These are phyloP conservation scores for Neurospora sp. DNA, from an alignment of 495 filamentous ascomycete species.

Conservation along the genomic window DNA sequence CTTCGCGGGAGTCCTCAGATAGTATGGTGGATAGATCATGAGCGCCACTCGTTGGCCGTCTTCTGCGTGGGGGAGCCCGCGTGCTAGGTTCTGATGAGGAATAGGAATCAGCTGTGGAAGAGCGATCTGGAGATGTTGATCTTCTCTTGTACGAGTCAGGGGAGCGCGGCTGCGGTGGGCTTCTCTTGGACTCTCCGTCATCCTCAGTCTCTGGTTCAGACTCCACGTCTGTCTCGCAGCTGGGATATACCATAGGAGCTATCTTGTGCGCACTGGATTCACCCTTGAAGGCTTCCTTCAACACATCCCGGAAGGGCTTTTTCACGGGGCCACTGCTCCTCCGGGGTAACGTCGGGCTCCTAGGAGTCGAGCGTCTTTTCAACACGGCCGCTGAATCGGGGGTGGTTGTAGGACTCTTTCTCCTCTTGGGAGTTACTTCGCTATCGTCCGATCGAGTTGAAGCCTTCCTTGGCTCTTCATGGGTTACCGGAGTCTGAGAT, in stretches of 20 bases:
- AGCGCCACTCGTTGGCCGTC: conserved; percentile 51
- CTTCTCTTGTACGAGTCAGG: conserved; percentile 15
- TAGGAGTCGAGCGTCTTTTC: conserved; percentile 39
- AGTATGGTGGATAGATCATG: conserved; percentile 66
- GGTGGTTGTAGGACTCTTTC: conserved; percentile 17
- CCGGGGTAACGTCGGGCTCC: conserved; percentile 29
- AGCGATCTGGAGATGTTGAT: conserved; percentile 23
- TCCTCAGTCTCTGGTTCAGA: conserved; percentile 19
- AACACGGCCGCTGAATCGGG: conserved; percentile 19
- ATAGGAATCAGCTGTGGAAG: conserved; percentile 22
- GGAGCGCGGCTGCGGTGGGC: conserved; percentile 14
- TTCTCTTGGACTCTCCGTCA: conserved; percentile 8
- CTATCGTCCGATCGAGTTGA: conserved; percentile 13
- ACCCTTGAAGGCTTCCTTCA: conserved; percentile 46
- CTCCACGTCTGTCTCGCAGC: conserved; percentile 28
- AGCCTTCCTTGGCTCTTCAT: conserved; percentile 3
- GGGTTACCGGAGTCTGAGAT: neutral
- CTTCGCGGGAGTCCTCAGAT: conserved; percentile 49
- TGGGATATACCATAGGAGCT: conserved; percentile 34
- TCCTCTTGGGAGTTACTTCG: conserved; percentile 20
- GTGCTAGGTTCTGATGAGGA: conserved; percentile 16
- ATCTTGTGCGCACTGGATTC: conserved; percentile 37
- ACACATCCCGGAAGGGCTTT: conserved; percentile 36
- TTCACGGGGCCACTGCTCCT: conserved; percentile 22
- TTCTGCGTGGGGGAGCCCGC: conserved; percentile 25